Percentiles rank a stretch among this genome's conserved stretches.
These are phyloP conservation scores for Eucalyptus pauciflora DNA, from an alignment of 345 rosid genomes.

Conservation along the genomic window DNA sequence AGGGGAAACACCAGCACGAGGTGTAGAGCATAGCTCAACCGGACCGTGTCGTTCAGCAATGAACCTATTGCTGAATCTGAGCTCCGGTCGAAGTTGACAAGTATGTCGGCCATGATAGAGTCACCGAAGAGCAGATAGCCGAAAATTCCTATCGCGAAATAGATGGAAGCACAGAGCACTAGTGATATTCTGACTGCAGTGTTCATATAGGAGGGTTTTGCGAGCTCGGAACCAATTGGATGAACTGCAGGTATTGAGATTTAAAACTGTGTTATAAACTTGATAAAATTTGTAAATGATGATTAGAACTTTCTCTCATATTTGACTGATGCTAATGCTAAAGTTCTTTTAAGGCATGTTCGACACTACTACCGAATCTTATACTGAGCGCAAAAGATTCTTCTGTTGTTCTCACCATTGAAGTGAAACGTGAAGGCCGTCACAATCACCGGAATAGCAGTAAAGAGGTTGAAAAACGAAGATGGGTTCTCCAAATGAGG, in stretches of 20 bases:
- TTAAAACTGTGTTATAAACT: background rate
- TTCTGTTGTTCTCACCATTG: constrained; percentile 37
- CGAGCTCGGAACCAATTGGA: constrained; percentile 65
- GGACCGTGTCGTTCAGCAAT: constrained; percentile 41
- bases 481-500: constrained; percentile 33
- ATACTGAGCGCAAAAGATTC: background rate
- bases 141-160: constrained; percentile 51
- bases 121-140: constrained; percentile 83
- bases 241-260: constrained; percentile 41
- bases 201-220: constrained; percentile 47
- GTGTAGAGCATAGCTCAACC: constrained; percentile 75
- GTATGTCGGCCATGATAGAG: constrained; percentile 61
- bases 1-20: constrained; percentile 82
- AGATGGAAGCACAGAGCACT: constrained; percentile 45
- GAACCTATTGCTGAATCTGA: constrained; percentile 36
- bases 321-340: background rate
- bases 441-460: constrained; percentile 84
- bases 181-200: constrained; percentile 53
- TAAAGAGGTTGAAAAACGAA: constrained; percentile 69
- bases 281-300: background rate
- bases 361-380: background rate
- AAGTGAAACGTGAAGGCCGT: constrained; percentile 93
- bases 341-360: background rate
- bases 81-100: constrained; percentile 60
- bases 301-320: background rate